Evolutionary conservation across 305 asterid genomes (phyloP), one percentile per base, ranked within the genome.

Genomic region (Withania somnifera): DNA sequence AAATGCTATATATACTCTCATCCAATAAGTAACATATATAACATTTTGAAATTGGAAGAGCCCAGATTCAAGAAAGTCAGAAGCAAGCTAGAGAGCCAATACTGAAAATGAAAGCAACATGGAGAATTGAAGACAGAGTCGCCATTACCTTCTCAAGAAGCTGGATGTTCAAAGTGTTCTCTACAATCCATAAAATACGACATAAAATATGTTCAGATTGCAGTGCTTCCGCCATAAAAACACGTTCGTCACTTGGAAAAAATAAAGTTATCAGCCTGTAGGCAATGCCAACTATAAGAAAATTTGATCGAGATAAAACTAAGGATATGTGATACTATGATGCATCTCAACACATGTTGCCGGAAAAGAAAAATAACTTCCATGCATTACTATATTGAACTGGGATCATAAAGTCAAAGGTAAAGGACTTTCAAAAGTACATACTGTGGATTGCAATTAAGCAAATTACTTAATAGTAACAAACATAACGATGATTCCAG

Each of bases 101-200:
- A 58, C 58, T 71, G 76, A 78, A 61, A 77, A 83, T 79, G 45
- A 80, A 24, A n/a, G 66, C 52, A 68, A 67, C 24, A 82, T 78
- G 56, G 82, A 81, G 85, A 85, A 52, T 75, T 81, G 40, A 54
- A 54, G 78, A 19, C 36, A 81, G 40, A 36, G 45, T 36, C 54
- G 50, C 73, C 28, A 53, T 64, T 84, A 95, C 99, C 97, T 90
- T 93, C 89, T 90, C 94, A 81, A 92, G 87, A 81, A 96, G 98
- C 80, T 77, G 89, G 45, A 88, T 88, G 87, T 93, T 96, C 83
- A 96, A 85, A 79, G 98, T 89, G 86, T 94, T 96, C 86, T 96
- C 98, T 77, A 88, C 87, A 86, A 96, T 86, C 98, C 99, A 96
- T 66, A 96, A 82, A 78, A 94, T 88, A 81, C 95, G 99, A 84